These are phyloP conservation scores for Breviolum minutum DNA, from an alignment of 73 alveolate species.

Conservation along the genomic window DNA sequence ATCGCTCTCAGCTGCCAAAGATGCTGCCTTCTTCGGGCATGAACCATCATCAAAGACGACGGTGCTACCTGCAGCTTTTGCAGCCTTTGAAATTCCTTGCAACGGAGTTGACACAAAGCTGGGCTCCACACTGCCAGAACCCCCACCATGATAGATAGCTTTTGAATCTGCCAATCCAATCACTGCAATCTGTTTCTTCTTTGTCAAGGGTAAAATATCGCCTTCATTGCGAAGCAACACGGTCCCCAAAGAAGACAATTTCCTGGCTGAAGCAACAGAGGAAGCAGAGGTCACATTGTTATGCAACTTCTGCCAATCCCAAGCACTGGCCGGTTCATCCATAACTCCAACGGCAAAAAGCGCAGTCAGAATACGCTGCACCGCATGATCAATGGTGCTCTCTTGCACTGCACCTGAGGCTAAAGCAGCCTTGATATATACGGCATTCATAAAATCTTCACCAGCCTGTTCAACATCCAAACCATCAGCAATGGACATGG, in stretches of 20 bases:
- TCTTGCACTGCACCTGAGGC: slow-evolving; percentile 15
- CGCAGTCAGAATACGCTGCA: slow-evolving; percentile 1
- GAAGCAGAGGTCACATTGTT: slow-evolving; percentile 44
- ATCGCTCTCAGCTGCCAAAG: slow-evolving; percentile 7
- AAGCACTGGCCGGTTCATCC: slow-evolving; percentile 52
- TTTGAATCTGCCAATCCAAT: slow-evolving; percentile 73
- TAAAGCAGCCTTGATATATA: neutral
- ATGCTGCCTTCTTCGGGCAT: slow-evolving; percentile 14
- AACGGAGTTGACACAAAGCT: slow-evolving; percentile 50
- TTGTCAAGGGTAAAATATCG: neutral
- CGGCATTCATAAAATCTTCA: slow-evolving; percentile 33
- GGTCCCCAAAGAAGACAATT: slow-evolving; percentile 21
- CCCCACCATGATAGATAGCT: slow-evolving; percentile 65
- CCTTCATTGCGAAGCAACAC: slow-evolving; percentile 78
- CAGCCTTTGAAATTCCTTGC: slow-evolving; percentile 48
- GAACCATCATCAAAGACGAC: slow-evolving; percentile 19
- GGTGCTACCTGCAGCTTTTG: neutral
- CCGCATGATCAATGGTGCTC: slow-evolving; percentile 23
- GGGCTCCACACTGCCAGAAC: slow-evolving; percentile 68
- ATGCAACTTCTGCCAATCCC: slow-evolving; percentile 46
- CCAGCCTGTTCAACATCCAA: slow-evolving; percentile 68
- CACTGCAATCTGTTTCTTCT: slow-evolving; percentile 15
- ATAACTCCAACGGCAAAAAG: slow-evolving; percentile 47
- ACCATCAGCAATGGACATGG: slow-evolving; percentile 56
- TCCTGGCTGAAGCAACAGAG: slow-evolving; percentile 53